Percentiles rank a stretch among this genome's conserved stretches.
These are phyloP conservation scores for Penicillium sp. DNA, from an alignment of 2,329 filamentous ascomycete genomes.

Conservation along the genomic window DNA sequence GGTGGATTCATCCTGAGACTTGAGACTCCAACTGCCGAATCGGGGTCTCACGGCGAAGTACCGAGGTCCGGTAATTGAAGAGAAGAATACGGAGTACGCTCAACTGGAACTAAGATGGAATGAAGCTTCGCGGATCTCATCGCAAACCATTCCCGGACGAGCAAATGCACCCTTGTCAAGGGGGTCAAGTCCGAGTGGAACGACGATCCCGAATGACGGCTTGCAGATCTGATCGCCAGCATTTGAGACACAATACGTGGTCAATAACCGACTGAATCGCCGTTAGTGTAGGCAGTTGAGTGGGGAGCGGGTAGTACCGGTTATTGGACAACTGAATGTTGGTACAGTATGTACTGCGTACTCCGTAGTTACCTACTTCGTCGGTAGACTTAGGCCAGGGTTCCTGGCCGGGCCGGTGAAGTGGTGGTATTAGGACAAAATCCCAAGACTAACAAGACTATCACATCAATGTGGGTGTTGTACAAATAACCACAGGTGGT, in stretches of 20 bases:
- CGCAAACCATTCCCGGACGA: constrained; percentile 10
- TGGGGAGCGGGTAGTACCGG: background rate
- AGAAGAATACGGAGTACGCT: background rate
- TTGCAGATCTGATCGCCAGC: constrained; percentile 29
- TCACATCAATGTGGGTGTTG: background rate
- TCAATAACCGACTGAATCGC: constrained; percentile 20
- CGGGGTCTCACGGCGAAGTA: constrained; percentile 9
- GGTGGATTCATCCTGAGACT: constrained; percentile 9
- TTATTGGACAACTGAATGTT: background rate
- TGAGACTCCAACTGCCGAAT: constrained; percentile 19
- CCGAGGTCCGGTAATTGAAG: constrained; percentile 5
- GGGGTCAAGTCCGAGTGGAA: constrained; percentile 17
- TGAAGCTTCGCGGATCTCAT: constrained; percentile 5
- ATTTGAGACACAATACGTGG: constrained; percentile 24
- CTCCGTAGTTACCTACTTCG: no score
- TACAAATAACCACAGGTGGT: constrained; percentile 1
- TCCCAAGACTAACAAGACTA: background rate
- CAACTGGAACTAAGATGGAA: background rate
- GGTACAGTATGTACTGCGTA: no score
- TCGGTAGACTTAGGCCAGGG: constrained; percentile 8
- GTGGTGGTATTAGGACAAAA: background rate
- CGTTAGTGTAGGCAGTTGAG: constrained; percentile 15
- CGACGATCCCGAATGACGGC: constrained; percentile 24
- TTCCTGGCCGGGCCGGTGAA: constrained; percentile 8
- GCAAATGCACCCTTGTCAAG: constrained; percentile 11